Evolutionary conservation across 768 basidiomycete species (phyloP).

Genomic region (Rhodotorula paludigena): DNA sequence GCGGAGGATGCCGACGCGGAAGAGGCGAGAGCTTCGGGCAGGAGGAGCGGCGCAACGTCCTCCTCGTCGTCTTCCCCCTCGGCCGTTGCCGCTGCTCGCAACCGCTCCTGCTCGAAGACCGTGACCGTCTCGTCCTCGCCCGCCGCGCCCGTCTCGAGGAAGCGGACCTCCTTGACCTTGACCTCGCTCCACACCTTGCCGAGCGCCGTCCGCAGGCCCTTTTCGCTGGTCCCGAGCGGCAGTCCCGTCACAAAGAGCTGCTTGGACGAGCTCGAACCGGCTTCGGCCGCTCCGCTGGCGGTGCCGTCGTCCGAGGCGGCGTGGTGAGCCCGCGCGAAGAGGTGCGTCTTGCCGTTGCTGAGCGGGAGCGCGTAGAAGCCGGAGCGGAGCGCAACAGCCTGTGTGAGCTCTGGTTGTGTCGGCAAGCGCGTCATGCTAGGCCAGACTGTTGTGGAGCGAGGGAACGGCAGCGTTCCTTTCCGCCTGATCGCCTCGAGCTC

Average conservation of each 20-base stretch:
- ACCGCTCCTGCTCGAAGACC: neutral
- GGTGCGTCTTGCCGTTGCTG: neutral
- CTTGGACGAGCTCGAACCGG: neutral
- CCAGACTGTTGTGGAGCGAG: neutral
- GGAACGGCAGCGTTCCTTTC: too few relatives aligned
- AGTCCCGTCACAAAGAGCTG: constrained; percentile 33
- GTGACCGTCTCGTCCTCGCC: constrained; percentile 6
- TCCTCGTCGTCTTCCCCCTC: neutral
- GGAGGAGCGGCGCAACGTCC: constrained; percentile 2
- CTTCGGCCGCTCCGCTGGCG: neutral
- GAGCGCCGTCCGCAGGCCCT: constrained; percentile 19
- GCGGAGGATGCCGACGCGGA: neutral
- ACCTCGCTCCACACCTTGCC: constrained; percentile 8
- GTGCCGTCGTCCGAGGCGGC: neutral
- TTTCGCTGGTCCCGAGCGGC: constrained; percentile 14
- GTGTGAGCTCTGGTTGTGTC: constrained; percentile 2
- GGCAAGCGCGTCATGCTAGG: constrained; percentile 11
- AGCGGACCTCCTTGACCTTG: neutral
- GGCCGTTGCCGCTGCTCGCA: too few relatives aligned
- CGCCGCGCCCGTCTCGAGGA: neutral
- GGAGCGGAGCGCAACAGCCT: constrained; percentile 7
- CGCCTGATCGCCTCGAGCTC: too few relatives aligned
- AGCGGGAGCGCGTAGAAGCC: constrained; percentile 36
- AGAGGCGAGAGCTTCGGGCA: neutral
- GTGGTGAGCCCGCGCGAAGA: constrained; percentile 31